Base-by-base conservation (phyloP, 805 yeast genomes). In the Saturnispora silvae region DNA sequence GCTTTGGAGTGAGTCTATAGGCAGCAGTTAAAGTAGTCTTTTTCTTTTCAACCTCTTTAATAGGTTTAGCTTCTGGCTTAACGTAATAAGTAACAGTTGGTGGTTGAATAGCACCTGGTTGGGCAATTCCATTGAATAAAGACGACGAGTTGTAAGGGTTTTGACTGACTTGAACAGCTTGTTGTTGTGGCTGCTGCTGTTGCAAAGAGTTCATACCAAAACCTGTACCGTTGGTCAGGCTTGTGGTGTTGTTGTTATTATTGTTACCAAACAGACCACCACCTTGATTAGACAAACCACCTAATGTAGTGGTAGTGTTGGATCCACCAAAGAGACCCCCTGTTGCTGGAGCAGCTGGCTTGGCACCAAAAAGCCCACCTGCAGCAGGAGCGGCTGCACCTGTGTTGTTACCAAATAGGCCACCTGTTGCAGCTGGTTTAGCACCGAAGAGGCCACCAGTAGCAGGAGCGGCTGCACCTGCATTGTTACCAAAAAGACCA, bases 61-160 rank as follows among this genome's bases (percentile, higher is more conserved):
- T 48, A 8, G 78, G 75, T 16, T 64, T 70, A 11, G 74, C 73
- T 8, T 66, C 51, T 5, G 79, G 75, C 19, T 67, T 69, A 4
- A 66, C 67, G 6, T 70, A 59, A 8, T 72, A 67, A 28, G 68
- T 61, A 19, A 59, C 54, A 17, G 60, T 36, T 5, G 66, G 60
- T n/a, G 22, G 31, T 14, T 29, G 32, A 13, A 29, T 7, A 30
- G 18, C 24, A 38, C 35, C 10, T 31, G 29, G 61, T n/a, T 59
- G 51, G 23, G 56, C 54, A 20, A 56, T 48, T 30, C 53, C 56
- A 3, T 60, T 40, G 48, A 82, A 84, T 36, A 87, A 62, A 5
- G 86, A 81, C 48, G 78, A 77, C 33, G 73, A 68, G 1, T 95
- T 94, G 53, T 83, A 87, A 31, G 96, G 95, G 52, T 80, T 73